Evolutionary conservation across 495 filamentous ascomycete species (phyloP).

Genomic region (Pyrenula massariospora): DNA sequence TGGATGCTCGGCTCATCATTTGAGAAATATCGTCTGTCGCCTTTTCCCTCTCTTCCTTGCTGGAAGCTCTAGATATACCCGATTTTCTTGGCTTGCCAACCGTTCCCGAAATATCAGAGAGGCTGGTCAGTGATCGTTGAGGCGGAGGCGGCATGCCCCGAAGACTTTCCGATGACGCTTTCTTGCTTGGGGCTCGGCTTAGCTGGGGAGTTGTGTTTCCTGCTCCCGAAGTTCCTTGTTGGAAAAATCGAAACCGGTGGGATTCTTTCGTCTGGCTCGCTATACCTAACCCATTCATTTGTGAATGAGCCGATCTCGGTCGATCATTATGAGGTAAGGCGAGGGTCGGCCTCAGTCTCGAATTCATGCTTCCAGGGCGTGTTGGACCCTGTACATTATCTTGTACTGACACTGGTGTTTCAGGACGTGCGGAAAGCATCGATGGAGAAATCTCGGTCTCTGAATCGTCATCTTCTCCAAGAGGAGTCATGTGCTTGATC

Average conservation of each 20-base stretch:
- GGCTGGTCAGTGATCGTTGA: constrained; percentile 29
- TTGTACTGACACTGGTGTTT: constrained; percentile 6
- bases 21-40: constrained; percentile 87
- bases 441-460: constrained; percentile 24
- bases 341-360: constrained; percentile 68
- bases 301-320: constrained; percentile 17
- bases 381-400: constrained; percentile 29
- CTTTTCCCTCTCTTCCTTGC: constrained; percentile 33
- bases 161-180: constrained; percentile 58
- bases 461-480: constrained; percentile 26
- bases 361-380: constrained; percentile 57
- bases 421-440: not conserved
- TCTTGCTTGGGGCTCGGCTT: constrained; percentile 35
- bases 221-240: constrained; percentile 15
- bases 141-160: constrained; percentile 35
- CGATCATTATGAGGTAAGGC: constrained; percentile 46
- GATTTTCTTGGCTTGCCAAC: constrained; percentile 45
- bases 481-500: constrained; percentile 60
- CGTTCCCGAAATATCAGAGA: constrained; percentile 30
- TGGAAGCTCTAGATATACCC: constrained; percentile 30
- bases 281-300: constrained; percentile 37
- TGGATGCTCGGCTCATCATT: constrained; percentile 92
- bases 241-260: constrained; percentile 43
- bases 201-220: constrained; percentile 12
- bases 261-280: constrained; percentile 23